These are phyloP conservation scores for Medicago ruthenica DNA, from an alignment of 306 rosid species.

Conservation along the genomic window DNA sequence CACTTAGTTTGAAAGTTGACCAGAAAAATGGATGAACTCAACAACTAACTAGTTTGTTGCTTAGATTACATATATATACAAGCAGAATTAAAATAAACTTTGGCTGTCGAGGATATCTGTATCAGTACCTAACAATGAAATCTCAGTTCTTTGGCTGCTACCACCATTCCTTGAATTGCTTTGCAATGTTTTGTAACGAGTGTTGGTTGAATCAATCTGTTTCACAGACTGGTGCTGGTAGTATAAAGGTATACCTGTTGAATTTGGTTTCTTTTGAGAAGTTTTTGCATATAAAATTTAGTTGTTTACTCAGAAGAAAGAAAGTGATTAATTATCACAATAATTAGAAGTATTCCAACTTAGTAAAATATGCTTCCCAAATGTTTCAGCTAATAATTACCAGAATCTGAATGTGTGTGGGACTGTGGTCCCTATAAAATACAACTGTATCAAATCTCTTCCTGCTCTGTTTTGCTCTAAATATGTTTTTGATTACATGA, in stretches of 20 bases:
- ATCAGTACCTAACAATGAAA: too few species aligned
- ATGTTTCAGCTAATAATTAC: conserved; percentile 31
- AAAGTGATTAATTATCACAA: conserved; percentile 15
- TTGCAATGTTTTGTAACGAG: conserved; percentile 59
- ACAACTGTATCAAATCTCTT: too few species aligned
- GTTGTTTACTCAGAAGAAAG: conserved; percentile 27
- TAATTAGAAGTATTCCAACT: conserved; percentile 13
- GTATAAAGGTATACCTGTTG: conserved; percentile 53
- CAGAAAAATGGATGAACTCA: too few species aligned
- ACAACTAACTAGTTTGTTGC: too few species aligned
- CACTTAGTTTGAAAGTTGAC: too few species aligned
- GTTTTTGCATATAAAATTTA: conserved; percentile 67
- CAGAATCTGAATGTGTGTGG: too few species aligned
- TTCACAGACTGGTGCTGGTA: conserved; percentile 61
- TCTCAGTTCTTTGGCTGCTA: conserved; percentile 70
- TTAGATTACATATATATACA: too few species aligned
- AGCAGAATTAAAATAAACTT: too few species aligned
- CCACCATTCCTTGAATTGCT: conserved; percentile 51
- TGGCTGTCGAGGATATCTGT: too few species aligned
- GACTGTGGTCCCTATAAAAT: too few species aligned
- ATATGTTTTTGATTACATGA: too few species aligned
- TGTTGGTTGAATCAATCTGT: conserved; percentile 51
- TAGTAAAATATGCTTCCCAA: conserved; percentile 21
- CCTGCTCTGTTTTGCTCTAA: too few species aligned
- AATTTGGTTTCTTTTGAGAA: conserved; percentile 51